Conservation (phyloP, 2,329 filamentous ascomycete genomes). For the Blumeria hordei region DNA sequence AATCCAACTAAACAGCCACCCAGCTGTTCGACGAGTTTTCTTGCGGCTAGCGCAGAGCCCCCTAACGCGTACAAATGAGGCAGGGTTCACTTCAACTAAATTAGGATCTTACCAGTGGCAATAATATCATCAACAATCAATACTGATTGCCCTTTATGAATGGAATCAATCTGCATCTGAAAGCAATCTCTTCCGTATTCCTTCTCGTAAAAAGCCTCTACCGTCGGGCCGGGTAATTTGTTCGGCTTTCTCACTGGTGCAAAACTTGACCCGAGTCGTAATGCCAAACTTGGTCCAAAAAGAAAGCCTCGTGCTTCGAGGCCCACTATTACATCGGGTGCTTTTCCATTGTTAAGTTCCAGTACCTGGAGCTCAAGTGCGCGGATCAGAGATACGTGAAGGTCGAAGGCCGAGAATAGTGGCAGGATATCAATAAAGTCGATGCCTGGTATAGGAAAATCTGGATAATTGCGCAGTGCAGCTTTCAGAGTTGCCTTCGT, state of each 20-base stretch:
- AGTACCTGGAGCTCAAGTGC: slow-evolving; percentile 67
- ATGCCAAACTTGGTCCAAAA: slow-evolving; percentile 72
- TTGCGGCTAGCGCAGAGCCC: slow-evolving; percentile 74
- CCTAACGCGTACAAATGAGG: slow-evolving; percentile 26
- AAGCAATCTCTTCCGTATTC: slow-evolving; percentile 92
- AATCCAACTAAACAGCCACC: slow-evolving; percentile 73
- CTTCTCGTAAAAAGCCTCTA: slow-evolving; percentile 73
- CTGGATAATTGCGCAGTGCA: slow-evolving; percentile 62
- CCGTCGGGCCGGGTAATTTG: slow-evolving; percentile 77
- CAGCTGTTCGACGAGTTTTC: slow-evolving; percentile 62
- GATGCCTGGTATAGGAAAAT: slow-evolving; percentile 83
- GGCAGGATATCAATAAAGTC: slow-evolving; percentile 97
- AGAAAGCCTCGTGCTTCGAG: slow-evolving; percentile 88
- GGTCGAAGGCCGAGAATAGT: slow-evolving; percentile 55
- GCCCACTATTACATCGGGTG: slow-evolving; percentile 76
- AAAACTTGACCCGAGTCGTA: slow-evolving; percentile 63
- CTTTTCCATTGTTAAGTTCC: slow-evolving; percentile 31
- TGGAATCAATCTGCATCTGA: slow-evolving; percentile 75
- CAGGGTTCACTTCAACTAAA: not conserved
- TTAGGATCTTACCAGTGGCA: slow-evolving; percentile 52
- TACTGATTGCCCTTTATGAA: slow-evolving; percentile 70
- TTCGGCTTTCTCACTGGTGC: slow-evolving; percentile 87
- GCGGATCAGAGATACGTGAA: slow-evolving; percentile 56
- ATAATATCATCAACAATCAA: slow-evolving; percentile 95
- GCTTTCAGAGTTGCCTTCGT: slow-evolving; percentile 45